Base-by-base conservation (phyloP, 495 filamentous ascomycete genomes). In the Daldinia grandis region DNA sequence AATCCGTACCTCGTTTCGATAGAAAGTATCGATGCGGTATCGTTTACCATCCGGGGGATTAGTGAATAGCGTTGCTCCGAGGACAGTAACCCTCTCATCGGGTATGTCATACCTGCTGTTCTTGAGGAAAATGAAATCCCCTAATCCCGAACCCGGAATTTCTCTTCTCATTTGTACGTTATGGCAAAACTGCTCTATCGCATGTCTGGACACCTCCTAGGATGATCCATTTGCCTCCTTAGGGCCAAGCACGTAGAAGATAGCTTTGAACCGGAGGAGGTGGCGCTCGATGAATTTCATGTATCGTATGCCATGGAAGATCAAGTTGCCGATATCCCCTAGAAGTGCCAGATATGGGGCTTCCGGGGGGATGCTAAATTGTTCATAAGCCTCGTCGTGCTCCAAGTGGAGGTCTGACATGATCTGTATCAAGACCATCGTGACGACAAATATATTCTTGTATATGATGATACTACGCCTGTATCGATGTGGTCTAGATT, bases 381-480 rank as follows among this genome's bases (percentile, higher is more conserved):
- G 25, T 14, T 37, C 51, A 19, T 58, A 40, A 1, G 4, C 9
- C 14, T 19, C 4, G 21, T 44, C 51, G 2, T 4, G 7, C 30
- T 64, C 56, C 19, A 65, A 7, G n/a, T 64, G 56, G 62, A 65
- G 61, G 27, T 64, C 67, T 3, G 67, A 70, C n/a, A 65, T 54
- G 35, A 69, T 69, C 35, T 69, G 66, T 44, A 69, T 64, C 6
- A 27, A n/a, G 42, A 69, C 66, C 54, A 59, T 69, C 3, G 51
- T 30, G 53, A 55, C 9, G 17, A n/a, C 21, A n/a, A 30, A 35
- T 35, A 14, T 2, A 14, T 35, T 35, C 12, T 35, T 35, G 3
- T 35, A 35, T 35, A 35, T 12, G 33, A 35, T 14, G 33, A 35
- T 14, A 35, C 12, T 14, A 10, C 33, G 12, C 33, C 33, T 12